Conservation (phyloP, 306 rosid species). For the Begonia fuchsioides region DNA sequence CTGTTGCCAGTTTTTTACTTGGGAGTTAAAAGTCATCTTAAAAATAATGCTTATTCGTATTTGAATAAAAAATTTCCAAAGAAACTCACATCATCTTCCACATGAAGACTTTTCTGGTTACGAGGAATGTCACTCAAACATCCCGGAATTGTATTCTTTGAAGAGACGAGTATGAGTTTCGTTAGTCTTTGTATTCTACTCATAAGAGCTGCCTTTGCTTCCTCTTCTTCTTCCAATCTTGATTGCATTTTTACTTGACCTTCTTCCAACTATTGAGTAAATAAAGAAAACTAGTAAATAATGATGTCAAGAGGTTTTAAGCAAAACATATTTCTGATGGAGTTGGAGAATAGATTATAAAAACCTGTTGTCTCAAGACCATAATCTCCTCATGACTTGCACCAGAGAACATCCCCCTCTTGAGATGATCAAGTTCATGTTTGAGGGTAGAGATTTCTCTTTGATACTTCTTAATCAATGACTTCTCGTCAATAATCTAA, state of each 20-base stretch:
- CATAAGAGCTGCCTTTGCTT: slow-evolving; percentile 97
- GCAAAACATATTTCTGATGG: too few relatives aligned
- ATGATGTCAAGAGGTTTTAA: too few relatives aligned
- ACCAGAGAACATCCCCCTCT: slow-evolving; percentile 66
- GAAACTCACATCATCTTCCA: slow-evolving; percentile 72
- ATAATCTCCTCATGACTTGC: slow-evolving; percentile 81
- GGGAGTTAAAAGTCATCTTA: too few relatives aligned
- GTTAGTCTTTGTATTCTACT: slow-evolving; percentile 99
- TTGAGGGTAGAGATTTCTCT: slow-evolving; percentile 86
- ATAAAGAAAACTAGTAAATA: background rate
- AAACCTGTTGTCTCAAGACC: slow-evolving; percentile 84
- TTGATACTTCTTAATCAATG: slow-evolving; percentile 94
- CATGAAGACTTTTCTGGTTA: slow-evolving; percentile 61
- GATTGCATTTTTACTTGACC: slow-evolving; percentile 99
- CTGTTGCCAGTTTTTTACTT: too few relatives aligned
- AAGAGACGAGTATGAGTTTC: slow-evolving; percentile 91
- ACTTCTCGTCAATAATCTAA: slow-evolving; percentile 95
- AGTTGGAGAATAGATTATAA: background rate
- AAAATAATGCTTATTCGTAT: too few relatives aligned
- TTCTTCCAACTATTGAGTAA: slow-evolving; percentile 64
- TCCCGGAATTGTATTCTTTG: slow-evolving; percentile 84
- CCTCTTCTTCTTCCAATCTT: slow-evolving; percentile 98
- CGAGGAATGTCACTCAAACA: slow-evolving; percentile 59
- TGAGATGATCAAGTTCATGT: slow-evolving; percentile 90
- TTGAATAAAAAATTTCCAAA: slow-evolving; percentile 4